phyloP scores from a whole-genome alignment of 805 yeast genomes.

The Teunomyces atbi region DNA sequence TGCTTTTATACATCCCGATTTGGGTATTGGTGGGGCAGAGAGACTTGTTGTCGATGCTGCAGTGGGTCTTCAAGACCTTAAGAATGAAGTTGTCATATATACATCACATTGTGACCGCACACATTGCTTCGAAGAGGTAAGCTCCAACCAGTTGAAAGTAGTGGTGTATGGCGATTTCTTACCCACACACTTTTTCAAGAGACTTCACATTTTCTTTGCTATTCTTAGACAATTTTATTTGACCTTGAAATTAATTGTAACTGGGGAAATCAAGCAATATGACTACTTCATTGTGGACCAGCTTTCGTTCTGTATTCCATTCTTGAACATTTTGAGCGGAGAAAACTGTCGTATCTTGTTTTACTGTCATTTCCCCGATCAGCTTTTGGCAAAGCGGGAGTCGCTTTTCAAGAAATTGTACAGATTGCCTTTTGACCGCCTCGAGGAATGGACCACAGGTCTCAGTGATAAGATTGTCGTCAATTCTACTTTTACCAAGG shows the following conservation, averaged over 20 bases:
- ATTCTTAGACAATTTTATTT: conserved; percentile 77
- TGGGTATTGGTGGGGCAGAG: conserved; percentile 98
- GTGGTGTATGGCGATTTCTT: conserved; percentile 78
- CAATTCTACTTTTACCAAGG: conserved; percentile 79
- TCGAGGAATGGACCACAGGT: conserved; percentile 79
- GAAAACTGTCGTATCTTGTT: conserved; percentile 59
- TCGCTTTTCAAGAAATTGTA: conserved; percentile 59
- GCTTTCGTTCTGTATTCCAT: conserved; percentile 77
- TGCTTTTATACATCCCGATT: conserved; percentile 92
- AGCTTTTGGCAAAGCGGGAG: conserved; percentile 62
- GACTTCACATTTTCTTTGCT: conserved; percentile 78
- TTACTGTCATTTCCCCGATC: conserved; percentile 97
- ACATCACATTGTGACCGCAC: conserved; percentile 87
- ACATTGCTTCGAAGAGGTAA: conserved; percentile 91
- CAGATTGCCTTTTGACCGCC: conserved; percentile 76
- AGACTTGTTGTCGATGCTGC: conserved; percentile 96
- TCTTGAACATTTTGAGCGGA: conserved; percentile 48
- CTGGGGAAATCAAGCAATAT: conserved; percentile 47
- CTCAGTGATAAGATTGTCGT: conserved; percentile 80
- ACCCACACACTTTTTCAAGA: conserved; percentile 68
- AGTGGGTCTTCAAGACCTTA: conserved; percentile 65
- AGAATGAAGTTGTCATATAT: conserved; percentile 61
- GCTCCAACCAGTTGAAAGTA: conserved; percentile 56
- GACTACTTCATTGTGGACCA: conserved; percentile 88
- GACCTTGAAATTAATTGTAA: conserved; percentile 42